Evolutionary conservation across 2,329 filamentous ascomycete genomes (phyloP), one percentile per base, ranked within the genome.

Genomic region (Phaeosphaeriaceae sp.): DNA sequence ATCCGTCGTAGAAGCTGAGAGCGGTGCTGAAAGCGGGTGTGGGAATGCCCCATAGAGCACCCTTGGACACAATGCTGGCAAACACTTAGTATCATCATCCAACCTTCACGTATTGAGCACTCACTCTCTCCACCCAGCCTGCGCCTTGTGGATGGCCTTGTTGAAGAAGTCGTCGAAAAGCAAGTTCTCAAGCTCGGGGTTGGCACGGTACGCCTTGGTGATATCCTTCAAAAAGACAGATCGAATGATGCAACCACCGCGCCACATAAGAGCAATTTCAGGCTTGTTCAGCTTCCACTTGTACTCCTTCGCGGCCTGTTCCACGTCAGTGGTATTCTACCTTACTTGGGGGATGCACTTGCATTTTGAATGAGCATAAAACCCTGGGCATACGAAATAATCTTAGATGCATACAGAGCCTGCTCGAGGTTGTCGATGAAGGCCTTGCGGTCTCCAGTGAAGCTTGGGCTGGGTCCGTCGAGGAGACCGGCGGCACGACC

Each of bases 151-250:
- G 79, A 99, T 99, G 69, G 94, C 94, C 82, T 94, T 90, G 85
- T 96, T 96, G 89, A 99, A 99, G 87, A 99, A 99, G 76, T 96
- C 90, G 77, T 96, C 91, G 79, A 97, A 99, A 67, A 99, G 86
- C 67, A 99, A 82, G 85, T 99, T 99, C 87, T 97, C 89, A 61
- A 99, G 89, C 62, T 97, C 89, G 62, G 91, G 89, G 83, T 97
- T 87, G 66, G 85, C 87, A 80, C 93, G 93, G 87, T 97, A 71
- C 55, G 94, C 94, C 63, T 88, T 88, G 68, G 94, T 99, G 81
- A 99, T 99, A 77, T 99, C 93, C 87, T 97, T 97, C 64, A 99
- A 83, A 91, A 99, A 99, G 74, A 99, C 94, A 63, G 94, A 97
- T 78, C 94, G 93, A 81, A 99, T 99, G 71, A 99, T 99, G 86